phyloP scores from a whole-genome alignment of 208 protist genomes.

The Naegleria lovaniensis region DNA sequence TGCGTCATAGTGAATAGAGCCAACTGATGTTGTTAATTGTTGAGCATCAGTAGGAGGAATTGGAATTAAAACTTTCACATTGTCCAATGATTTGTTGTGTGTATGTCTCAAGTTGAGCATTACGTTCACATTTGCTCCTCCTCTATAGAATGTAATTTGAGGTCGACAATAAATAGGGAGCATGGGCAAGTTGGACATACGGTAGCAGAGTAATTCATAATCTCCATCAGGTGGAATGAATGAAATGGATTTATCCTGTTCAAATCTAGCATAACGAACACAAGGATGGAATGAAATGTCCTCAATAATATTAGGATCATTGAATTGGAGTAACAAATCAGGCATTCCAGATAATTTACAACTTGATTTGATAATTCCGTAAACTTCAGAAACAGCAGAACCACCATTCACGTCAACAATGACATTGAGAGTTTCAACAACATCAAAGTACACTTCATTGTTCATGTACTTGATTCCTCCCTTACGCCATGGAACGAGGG shows the following conservation, averaged over 20 bases:
- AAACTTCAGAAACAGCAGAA: not conserved
- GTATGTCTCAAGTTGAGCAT: not conserved
- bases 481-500: slow-evolving; percentile 67
- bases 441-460: slow-evolving; percentile 84
- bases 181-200: slow-evolving; percentile 15
- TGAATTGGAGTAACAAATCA: slow-evolving; percentile 63
- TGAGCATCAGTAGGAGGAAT: slow-evolving; percentile 61
- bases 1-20: slow-evolving; percentile 64
- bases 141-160: slow-evolving; percentile 13
- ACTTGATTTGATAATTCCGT: slow-evolving; percentile 51
- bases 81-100: slow-evolving; percentile 24
- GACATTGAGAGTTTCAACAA: slow-evolving; percentile 72
- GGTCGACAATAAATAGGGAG: slow-evolving; percentile 20
- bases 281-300: slow-evolving; percentile 77
- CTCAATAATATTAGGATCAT: slow-evolving; percentile 59
- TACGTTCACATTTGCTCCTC: slow-evolving; percentile 14
- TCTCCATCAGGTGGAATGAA: slow-evolving; percentile 79
- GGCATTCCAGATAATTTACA: slow-evolving; percentile 76
- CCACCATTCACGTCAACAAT: slow-evolving; percentile 52
- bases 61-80: slow-evolving; percentile 59
- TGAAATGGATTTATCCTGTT: slow-evolving; percentile 58
- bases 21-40: slow-evolving; percentile 58
- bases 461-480: slow-evolving; percentile 55
- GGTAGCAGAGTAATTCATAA: slow-evolving; percentile 74
- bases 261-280: slow-evolving; percentile 61